phyloP scores from a whole-genome alignment of 306 rosid genomes.

The Clitoria ternatea region DNA sequence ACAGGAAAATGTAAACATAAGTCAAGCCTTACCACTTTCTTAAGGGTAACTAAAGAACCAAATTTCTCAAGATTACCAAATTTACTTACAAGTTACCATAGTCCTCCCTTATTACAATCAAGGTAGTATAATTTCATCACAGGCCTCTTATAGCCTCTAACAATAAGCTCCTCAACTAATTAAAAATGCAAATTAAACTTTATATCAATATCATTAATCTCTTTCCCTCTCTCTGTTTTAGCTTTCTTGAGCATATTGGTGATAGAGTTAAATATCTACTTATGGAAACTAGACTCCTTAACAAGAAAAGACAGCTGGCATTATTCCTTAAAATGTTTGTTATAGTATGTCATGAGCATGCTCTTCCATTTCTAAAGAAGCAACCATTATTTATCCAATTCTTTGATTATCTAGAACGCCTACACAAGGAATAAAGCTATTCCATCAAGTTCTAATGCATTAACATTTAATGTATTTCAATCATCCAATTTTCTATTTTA shows the following conservation, averaged over 20 bases:
- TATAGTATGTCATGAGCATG: constrained; percentile 32
- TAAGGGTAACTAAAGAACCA: constrained; percentile 20
- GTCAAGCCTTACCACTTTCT: constrained; percentile 23
- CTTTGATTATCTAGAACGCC: constrained; percentile 42
- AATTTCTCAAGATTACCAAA: constrained; percentile 37
- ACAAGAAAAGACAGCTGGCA: constrained; percentile 10
- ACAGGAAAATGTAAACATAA: not conserved
- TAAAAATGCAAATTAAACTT: constrained; percentile 43
- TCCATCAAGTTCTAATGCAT: constrained; percentile 2
- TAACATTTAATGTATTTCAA: constrained; percentile 9
- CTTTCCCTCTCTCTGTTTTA: constrained; percentile 45
- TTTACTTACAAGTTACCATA: constrained; percentile 32
- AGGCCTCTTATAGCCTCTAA: constrained; percentile 39
- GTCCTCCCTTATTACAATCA: constrained; percentile 36
- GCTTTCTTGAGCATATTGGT: constrained; percentile 35
- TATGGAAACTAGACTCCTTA: constrained; percentile 26
- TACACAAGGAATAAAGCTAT: constrained; percentile 23
- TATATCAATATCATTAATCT: constrained; percentile 41
- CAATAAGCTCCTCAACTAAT: constrained; percentile 12
- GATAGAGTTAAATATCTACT: constrained; percentile 31
- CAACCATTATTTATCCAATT: constrained; percentile 43
- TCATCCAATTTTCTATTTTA: constrained; percentile 1
- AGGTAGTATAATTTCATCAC: constrained; percentile 31
- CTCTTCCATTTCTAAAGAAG: constrained; percentile 41
- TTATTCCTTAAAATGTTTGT: constrained; percentile 35